These are phyloP conservation scores for Pleurotus tuoliensis DNA, from an alignment of 768 basidiomycete genomes.

Conservation along the genomic window DNA sequence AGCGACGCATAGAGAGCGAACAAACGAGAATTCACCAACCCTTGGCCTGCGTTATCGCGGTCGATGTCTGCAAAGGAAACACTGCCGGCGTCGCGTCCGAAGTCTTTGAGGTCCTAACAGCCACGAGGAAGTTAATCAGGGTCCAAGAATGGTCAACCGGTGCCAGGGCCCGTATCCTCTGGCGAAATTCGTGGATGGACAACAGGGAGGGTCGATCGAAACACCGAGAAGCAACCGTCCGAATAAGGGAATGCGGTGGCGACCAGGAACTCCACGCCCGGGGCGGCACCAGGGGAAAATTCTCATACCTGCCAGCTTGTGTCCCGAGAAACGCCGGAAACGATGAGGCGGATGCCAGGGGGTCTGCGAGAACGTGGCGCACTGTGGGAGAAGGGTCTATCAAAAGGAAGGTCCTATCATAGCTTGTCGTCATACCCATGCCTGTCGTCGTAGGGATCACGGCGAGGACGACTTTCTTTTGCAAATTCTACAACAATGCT, in stretches of 20 bases:
- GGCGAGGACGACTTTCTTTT: conserved; percentile 84
- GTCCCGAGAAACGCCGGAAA: conserved; percentile 87
- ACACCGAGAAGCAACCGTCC: conserved; percentile 8
- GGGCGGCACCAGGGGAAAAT: conserved; percentile 22
- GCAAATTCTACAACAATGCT: conserved; percentile 97
- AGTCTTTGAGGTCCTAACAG: conserved; percentile 94
- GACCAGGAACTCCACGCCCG: conserved; percentile 14
- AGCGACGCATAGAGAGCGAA: neutral
- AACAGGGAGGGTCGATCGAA: neutral
- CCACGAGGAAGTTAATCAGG: conserved; percentile 36
- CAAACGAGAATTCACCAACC: conserved; percentile 46
- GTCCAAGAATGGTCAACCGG: conserved; percentile 18
- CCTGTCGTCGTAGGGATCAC: conserved; percentile 65
- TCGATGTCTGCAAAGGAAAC: conserved; percentile 96
- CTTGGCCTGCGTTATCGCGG: conserved; percentile 78
- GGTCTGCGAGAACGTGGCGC: conserved; percentile 71
- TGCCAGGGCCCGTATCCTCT: conserved; percentile 3
- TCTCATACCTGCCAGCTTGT: conserved; percentile 98
- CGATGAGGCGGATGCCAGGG: conserved; percentile 77
- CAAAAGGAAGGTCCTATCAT: conserved; percentile 1
- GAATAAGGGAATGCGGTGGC: conserved; percentile 12
- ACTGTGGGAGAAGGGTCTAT: conserved; percentile 18
- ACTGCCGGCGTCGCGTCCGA: conserved; percentile 89
- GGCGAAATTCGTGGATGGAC: neutral
- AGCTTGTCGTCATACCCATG: conserved; percentile 44